Conservation (phyloP, 768 basidiomycete species). For the Boletales sp. region DNA sequence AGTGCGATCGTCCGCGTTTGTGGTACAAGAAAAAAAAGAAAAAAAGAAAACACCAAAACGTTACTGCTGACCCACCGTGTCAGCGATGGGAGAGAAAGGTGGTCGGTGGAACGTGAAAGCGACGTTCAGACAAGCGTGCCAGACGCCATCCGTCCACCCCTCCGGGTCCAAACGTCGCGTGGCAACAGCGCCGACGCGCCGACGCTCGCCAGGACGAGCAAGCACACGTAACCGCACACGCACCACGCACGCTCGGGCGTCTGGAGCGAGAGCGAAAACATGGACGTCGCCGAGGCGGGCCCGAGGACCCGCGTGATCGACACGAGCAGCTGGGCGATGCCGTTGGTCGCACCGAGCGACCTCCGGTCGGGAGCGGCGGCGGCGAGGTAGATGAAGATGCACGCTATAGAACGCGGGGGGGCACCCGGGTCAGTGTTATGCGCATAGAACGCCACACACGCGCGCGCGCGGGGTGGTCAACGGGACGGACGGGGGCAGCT, state of each 20-base stretch:
- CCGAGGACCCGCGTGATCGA: conserved; percentile 46
- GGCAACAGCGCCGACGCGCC: conserved; percentile 24
- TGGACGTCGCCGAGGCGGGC: conserved; percentile 55
- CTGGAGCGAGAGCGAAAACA: conserved; percentile 65
- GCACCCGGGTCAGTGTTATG: background rate
- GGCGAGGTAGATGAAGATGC: conserved; percentile 68
- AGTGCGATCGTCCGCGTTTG: no score
- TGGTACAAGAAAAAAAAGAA: no score
- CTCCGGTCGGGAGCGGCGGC: conserved; percentile 63
- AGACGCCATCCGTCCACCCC: no score
- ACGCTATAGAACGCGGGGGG: no score
- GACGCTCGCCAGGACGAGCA: conserved; percentile 16
- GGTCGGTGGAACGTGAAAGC: no score
- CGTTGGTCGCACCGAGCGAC: conserved; percentile 72
- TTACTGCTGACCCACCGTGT: no score
- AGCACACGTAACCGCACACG: conserved; percentile 23
- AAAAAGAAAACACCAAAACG: no score
- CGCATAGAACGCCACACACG: background rate
- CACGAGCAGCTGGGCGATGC: conserved; percentile 46
- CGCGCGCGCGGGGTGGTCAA: no score
- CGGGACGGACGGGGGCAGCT: conserved; percentile 24
- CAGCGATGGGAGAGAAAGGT: no score
- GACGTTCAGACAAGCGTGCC: no score
- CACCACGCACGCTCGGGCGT: conserved; percentile 28
- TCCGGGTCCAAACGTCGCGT: conserved; percentile 21